These are phyloP conservation scores for Podospora pseudocomata DNA, from an alignment of 495 filamentous ascomycete genomes.

Conservation along the genomic window DNA sequence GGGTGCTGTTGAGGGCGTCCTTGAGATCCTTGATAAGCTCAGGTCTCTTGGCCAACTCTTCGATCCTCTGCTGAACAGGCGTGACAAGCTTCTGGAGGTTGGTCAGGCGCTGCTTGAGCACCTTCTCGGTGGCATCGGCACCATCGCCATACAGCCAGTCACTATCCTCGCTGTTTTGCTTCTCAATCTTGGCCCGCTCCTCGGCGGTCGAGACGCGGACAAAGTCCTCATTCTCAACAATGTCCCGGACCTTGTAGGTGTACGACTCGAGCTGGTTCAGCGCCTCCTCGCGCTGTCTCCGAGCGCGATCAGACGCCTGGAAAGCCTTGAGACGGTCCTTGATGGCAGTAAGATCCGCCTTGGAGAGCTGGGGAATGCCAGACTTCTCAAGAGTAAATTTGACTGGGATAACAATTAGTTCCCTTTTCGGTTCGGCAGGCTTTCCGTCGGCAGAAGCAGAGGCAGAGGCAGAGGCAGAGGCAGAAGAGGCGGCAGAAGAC, in stretches of 20 bases:
- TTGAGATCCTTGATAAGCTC: constrained; percentile 60
- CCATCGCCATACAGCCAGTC: constrained; percentile 93
- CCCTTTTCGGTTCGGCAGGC: constrained; percentile 54
- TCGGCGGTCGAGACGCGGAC: constrained; percentile 61
- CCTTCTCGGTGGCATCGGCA: constrained; percentile 64
- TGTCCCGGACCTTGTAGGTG: constrained; percentile 83
- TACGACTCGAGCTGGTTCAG: constrained; percentile 91
- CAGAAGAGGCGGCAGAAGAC: constrained; percentile 31
- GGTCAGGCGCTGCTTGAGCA: constrained; percentile 67
- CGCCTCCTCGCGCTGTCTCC: constrained; percentile 75
- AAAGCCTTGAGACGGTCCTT: constrained; percentile 73
- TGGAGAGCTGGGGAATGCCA: constrained; percentile 56
- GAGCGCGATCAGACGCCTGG: constrained; percentile 74
- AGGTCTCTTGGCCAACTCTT: constrained; percentile 64
- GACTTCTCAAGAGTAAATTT: constrained; percentile 57
- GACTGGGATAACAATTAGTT: constrained; percentile 67
- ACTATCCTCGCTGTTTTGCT: constrained; percentile 61
- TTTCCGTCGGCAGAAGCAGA: constrained; percentile 42
- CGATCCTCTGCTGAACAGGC: constrained; percentile 63
- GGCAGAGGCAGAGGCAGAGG: constrained; percentile 35
- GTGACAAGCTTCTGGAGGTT: constrained; percentile 65
- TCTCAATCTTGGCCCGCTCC: constrained; percentile 58
- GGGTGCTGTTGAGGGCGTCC: constrained; percentile 56
- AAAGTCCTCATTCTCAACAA: constrained; percentile 72
- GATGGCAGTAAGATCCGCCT: constrained; percentile 60